Conservation (phyloP, 164 flowering plant species). For the Vitis labrusca region DNA sequence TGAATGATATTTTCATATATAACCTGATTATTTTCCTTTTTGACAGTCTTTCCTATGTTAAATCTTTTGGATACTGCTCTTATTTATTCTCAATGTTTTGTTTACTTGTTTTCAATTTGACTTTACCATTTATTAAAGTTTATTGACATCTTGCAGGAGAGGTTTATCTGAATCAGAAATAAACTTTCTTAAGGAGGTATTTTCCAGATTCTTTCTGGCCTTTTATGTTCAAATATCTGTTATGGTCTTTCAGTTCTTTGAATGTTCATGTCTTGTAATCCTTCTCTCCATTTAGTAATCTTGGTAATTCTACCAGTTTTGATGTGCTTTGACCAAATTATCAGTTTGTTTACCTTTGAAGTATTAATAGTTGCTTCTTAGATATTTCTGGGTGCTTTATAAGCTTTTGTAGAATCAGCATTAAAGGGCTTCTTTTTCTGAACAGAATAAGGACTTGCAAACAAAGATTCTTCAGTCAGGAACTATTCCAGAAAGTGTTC, state of each 20-base stretch:
- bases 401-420: background rate
- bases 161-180: constrained; percentile 90
- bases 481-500: constrained; percentile 38
- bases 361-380: background rate
- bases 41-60: too few species aligned
- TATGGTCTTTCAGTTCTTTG: background rate
- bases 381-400: background rate
- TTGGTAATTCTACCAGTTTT: background rate
- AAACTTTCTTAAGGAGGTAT: constrained; percentile 76
- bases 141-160: constrained; percentile 55
- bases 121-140: background rate
- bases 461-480: constrained; percentile 60
- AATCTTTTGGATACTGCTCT: background rate
- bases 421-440: constrained; percentile 9
- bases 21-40: too few species aligned
- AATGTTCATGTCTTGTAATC: background rate
- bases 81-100: background rate
- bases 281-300: background rate
- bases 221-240: background rate
- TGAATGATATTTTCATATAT: too few species aligned
- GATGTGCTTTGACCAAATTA: background rate
- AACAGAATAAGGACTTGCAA: constrained; percentile 72
- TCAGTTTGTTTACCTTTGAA: background rate
- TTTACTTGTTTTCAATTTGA: background rate
- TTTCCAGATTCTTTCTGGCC: background rate